These are phyloP conservation scores for Colletotrichum melonis DNA, from an alignment of 2,329 filamentous ascomycete species.

Conservation along the genomic window DNA sequence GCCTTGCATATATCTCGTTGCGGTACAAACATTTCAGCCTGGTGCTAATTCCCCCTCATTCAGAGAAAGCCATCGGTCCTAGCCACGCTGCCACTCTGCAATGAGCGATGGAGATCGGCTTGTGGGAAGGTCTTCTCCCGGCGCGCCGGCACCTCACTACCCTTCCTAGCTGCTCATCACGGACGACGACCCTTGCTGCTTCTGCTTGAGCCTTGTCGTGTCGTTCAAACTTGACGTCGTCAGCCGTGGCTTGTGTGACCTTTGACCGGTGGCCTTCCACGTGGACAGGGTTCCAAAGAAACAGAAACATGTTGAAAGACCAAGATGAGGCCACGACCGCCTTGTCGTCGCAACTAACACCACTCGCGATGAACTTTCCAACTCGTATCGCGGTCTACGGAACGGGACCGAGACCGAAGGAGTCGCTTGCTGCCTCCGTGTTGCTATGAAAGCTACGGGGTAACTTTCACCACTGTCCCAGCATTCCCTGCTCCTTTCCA, in stretches of 20 bases:
- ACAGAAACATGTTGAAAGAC: background rate
- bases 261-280: background rate
- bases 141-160: conserved; percentile 20
- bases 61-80: conserved; percentile 5
- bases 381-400: background rate
- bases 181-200: background rate
- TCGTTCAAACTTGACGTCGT: background rate
- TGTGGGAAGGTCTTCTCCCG: conserved; percentile 19
- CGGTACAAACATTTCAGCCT: background rate
- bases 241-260: background rate
- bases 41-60: background rate
- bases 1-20: conserved; percentile 24
- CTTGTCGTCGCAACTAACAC: background rate
- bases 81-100: conserved; percentile 20
- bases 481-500: background rate
- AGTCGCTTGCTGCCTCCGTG: background rate
- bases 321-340: background rate
- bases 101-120: conserved; percentile 25
- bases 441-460: background rate
- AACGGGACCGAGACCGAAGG: background rate
- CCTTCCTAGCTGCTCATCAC: conserved; percentile 4
- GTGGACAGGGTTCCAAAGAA: background rate
- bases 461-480: background rate
- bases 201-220: background rate
- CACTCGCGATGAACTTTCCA: background rate